A percentile compares a stretch with the other conserved stretches of the same genome.
Evolutionary conservation across 73 alveolate species (phyloP).

Genomic region (Blepharisma japonicum): DNA sequence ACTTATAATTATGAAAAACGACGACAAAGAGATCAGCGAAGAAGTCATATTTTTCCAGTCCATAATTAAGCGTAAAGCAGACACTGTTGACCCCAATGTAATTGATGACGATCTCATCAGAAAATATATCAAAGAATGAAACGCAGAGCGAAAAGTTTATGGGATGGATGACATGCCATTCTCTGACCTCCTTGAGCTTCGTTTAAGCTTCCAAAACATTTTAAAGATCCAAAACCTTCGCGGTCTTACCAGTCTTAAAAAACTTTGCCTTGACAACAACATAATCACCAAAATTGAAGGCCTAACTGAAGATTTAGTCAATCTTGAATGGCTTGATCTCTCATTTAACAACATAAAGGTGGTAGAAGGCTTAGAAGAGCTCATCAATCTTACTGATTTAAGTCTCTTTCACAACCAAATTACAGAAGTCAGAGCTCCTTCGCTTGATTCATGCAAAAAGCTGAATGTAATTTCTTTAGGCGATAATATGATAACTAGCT

Average conservation of each 20-base stretch:
- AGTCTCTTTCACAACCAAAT: conserved; percentile 71
- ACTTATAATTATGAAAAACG: too few species aligned
- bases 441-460: conserved; percentile 60
- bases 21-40: conserved; percentile 21
- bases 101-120: conserved; percentile 60
- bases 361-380: conserved; percentile 76
- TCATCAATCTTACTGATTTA: conserved; percentile 67
- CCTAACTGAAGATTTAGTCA: conserved; percentile 64
- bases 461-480: conserved; percentile 70
- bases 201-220: conserved; percentile 56
- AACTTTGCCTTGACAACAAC: conserved; percentile 69
- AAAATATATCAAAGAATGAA: conserved; percentile 47
- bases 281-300: conserved; percentile 66
- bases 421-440: conserved; percentile 54
- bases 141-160: conserved; percentile 60
- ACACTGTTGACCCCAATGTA: conserved; percentile 72
- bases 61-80: conserved; percentile 53
- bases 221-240: conserved; percentile 61
- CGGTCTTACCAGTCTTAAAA: conserved; percentile 51
- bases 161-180: conserved; percentile 68
- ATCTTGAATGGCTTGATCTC: conserved; percentile 83
- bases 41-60: conserved; percentile 40
- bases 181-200: conserved; percentile 57
- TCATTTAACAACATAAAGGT: conserved; percentile 70
- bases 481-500: conserved; percentile 54